Conservation (phyloP, 208 protist species). For the Phytomonas francai region DNA sequence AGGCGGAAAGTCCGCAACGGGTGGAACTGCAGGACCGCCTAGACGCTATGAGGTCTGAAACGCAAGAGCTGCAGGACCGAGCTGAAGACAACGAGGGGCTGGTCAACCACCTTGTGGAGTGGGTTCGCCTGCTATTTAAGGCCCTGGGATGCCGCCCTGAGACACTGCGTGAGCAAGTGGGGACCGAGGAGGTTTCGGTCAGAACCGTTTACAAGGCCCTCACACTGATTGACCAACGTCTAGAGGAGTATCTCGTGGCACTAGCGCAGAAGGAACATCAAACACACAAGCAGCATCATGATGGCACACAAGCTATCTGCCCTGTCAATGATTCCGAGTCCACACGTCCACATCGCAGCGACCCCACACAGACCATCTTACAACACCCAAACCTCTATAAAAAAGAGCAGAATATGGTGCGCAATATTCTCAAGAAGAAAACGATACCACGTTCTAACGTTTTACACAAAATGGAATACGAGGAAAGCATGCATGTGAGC, state of each 20-base stretch:
- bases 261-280: slow-evolving; percentile 20
- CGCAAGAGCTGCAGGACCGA: slow-evolving; percentile 21
- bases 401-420: background rate
- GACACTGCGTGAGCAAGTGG: slow-evolving; percentile 19
- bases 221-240: slow-evolving; percentile 54
- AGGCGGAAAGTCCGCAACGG: slow-evolving; percentile 5
- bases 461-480: no score
- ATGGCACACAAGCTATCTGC: no score
- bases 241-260: slow-evolving; percentile 67
- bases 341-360: background rate
- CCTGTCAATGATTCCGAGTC: no score
- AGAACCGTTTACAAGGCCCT: slow-evolving; percentile 30
- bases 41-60: slow-evolving; percentile 16
- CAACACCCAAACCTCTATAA: slow-evolving; percentile 25
- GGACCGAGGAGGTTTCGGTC: slow-evolving; percentile 22
- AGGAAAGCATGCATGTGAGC: no score
- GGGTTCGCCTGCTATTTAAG: slow-evolving; percentile 32
- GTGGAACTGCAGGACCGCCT: slow-evolving; percentile 16
- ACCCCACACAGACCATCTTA: slow-evolving; percentile 28
- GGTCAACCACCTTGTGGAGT: slow-evolving; percentile 20
- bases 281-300: slow-evolving; percentile 9
- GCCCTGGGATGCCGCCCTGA: slow-evolving; percentile 34
- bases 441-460: no score
- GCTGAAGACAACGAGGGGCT: slow-evolving; percentile 14
- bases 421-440: background rate